These are phyloP conservation scores for Peronosclerospora sorghi DNA, from an alignment of 352 stramenopile species.

Conservation along the genomic window DNA sequence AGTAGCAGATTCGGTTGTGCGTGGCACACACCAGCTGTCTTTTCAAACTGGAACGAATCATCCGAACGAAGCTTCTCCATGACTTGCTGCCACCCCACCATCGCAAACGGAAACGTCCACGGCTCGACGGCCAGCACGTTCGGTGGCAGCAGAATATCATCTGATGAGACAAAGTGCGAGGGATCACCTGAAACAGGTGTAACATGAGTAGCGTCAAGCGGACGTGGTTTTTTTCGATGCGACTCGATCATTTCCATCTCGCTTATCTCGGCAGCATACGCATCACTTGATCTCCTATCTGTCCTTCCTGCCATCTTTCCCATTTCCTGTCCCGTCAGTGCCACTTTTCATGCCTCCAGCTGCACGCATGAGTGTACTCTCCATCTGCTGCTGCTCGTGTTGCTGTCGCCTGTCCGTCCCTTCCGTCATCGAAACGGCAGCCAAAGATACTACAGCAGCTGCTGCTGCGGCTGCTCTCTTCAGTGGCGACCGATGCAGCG, in stretches of 20 bases:
- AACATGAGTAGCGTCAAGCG: background rate
- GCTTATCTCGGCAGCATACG: background rate
- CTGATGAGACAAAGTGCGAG: conserved; percentile 20
- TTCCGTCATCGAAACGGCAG: background rate
- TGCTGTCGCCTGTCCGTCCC: background rate
- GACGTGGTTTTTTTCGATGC: background rate
- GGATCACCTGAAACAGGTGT: background rate
- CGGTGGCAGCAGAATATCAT: conserved; percentile 20
- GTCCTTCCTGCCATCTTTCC: background rate
- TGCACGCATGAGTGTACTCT: too few relatives aligned
- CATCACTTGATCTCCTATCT: conserved; percentile 5
- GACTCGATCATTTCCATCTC: background rate
- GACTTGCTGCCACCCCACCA: conserved; percentile 19
- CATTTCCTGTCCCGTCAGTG: background rate
- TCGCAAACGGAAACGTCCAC: conserved; percentile 11
- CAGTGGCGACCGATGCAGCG: conserved; percentile 17
- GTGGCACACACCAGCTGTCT: too few relatives aligned
- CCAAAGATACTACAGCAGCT: background rate
- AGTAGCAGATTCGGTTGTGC: too few relatives aligned
- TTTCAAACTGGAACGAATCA: background rate
- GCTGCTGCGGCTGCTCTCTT: conserved; percentile 1
- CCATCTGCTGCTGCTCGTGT: background rate
- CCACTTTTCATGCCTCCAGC: background rate
- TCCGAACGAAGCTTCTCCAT: conserved; percentile 5
- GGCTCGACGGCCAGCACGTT: conserved; percentile 15